Base-by-base conservation (phyloP, 768 basidiomycete species). In the Pholiota molesta region DNA sequence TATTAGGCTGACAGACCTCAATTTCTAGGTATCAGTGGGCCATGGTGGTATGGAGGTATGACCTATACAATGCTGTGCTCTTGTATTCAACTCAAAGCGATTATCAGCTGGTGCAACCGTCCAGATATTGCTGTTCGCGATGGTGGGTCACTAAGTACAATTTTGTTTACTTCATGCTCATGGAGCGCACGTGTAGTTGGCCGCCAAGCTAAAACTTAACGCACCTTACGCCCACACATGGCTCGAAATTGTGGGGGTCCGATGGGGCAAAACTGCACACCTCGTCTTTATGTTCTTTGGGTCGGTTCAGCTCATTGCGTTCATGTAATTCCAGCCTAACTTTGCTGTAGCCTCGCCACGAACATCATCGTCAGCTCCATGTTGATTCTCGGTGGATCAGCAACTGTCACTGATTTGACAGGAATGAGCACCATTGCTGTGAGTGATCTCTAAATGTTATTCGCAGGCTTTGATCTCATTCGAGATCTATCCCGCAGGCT, bases 321-420 rank as follows among this genome's bases (percentile, higher is more conserved):
- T 28, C 44, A 35, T 51, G 7, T 45, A 21, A 26, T 55, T 55
- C 13, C 11, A 5, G 5, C 2, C 52, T 11, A 19, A 37, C 23
- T 26, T 28, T n/a, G 7, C 21, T 40, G 14, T 55, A 87, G 87
- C n/a, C 78, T 97, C 8, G 89, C 92, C 2, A 95, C 95, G 35
- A 96, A 96, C 73, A 81, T 97, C 59, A 92, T 96, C 68, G 94
- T 95, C n/a, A 92, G 91, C 53, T 91, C 89, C 11, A 92, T 91
- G 89, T 78, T 89, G 28, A 86, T 89, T 63, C 82, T 92, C 10
- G 92, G 91, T 6, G 89, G 90, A 3, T 90, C 91, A 0, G 95
- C 95, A 0, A 96, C 95, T 0, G 95, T 98, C 47, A 89, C 88
- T 0, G 86, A 86, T 65, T 73, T 98, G 63, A 95, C 95, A 0